Base-by-base conservation (phyloP, 257 asterid genomes). In the Solanum ossicruentum region DNA sequence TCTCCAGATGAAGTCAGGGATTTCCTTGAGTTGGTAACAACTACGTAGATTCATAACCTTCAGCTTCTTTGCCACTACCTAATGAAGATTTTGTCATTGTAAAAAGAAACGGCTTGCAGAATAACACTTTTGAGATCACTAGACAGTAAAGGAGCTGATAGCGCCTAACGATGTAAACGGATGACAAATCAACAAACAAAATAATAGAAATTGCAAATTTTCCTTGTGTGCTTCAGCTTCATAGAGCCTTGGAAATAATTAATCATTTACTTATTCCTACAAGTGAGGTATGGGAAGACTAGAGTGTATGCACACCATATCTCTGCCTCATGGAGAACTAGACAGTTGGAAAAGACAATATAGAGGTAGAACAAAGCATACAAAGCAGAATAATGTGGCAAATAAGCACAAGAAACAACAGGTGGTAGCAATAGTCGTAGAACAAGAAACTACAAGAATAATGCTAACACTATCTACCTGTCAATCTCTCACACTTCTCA, bases 1-100 rank as follows among this genome's bases (percentile, higher is more conserved):
- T 88, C 87, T 88, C 89, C 67, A 88, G 81, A 54, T 41, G 81
- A 56, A 81, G 65, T 66, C 86, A 83, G 91, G 89, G 58, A 83
- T 77, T 54, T 81, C 83, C 54, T 66, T 85, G 32, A 88, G 84
- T 57, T 73, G 52, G 66, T 36, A 66, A 56, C 89, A 86, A 0
- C 85, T 79, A 39, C 9, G 28, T 60, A 86, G 86, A 84, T 88
- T 84, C 85, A 88, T 13, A 52, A 88, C 89, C 55, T 58, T 63
- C 86, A 88, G 82, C 78, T 86, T 85, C 83, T 58, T 78, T 60
- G 87, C 11, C 85, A 86, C 91, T 88, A 12, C 8, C 47, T 60
- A 26, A 77, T 51, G 47, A 51, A 77, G 26, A 77, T 77, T 77
- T 77, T 47, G 82, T 77, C 45, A 51, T 77, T 51, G 82, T 45